A percentile compares a stretch with the other conserved stretches of the same genome.
These are phyloP conservation scores for Lactarius trivialis DNA, from an alignment of 768 basidiomycete genomes.

Conservation along the genomic window DNA sequence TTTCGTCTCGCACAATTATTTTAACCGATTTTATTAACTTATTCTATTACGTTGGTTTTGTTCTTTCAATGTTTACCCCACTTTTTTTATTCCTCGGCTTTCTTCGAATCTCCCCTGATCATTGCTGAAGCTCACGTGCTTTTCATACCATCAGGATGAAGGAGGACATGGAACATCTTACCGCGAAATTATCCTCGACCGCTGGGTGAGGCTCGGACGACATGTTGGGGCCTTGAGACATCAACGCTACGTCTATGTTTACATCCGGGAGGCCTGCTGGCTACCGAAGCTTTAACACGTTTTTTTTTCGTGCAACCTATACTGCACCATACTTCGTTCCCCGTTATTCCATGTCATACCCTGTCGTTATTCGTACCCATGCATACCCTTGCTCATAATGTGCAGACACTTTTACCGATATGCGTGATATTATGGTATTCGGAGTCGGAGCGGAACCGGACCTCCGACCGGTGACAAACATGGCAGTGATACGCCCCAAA, in stretches of 20 bases:
- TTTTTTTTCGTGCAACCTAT: constrained; percentile 13
- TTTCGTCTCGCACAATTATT: not conserved
- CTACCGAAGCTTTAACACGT: constrained; percentile 10
- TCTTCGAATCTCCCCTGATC: not conserved
- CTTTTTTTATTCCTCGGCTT: not conserved
- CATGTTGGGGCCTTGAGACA: constrained; percentile 10
- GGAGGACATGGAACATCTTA: constrained; percentile 52
- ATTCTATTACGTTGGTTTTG: constrained; percentile 23
- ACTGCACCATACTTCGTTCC: constrained; percentile 13
- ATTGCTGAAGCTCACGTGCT: constrained; percentile 16
- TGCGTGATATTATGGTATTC: not conserved
- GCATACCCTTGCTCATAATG: constrained; percentile 16
- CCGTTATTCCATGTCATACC: constrained; percentile 21
- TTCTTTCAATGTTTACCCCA: not conserved
- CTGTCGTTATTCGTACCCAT: constrained; percentile 22
- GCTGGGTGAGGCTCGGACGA: constrained; percentile 11
- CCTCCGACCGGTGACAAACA: constrained; percentile 7
- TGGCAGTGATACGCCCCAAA: not conserved
- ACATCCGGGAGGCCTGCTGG: constrained; percentile 9
- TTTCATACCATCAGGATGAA: constrained; percentile 45
- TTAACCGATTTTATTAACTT: constrained; percentile 1
- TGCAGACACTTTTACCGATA: not conserved
- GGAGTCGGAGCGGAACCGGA: constrained; percentile 6
- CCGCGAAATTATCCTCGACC: constrained; percentile 31
- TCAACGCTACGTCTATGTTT: constrained; percentile 6